phyloP scores from a whole-genome alignment of 1,284 basidiomycete genomes.

The Cryptococcus hybrid region DNA sequence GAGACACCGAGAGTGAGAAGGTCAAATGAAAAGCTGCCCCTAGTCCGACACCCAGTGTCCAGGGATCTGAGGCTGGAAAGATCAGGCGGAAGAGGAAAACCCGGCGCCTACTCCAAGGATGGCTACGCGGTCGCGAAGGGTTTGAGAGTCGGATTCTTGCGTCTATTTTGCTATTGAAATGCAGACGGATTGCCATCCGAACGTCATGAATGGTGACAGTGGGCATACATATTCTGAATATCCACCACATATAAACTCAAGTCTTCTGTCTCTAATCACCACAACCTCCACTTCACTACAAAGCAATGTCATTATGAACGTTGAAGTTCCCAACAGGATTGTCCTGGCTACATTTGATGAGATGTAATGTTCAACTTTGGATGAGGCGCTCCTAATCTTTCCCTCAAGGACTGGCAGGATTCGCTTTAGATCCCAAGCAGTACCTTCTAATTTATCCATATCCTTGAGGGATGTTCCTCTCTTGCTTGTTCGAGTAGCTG shows the following conservation, averaged over 20 bases:
- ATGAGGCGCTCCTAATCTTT: no score
- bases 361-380: no score
- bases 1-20: not conserved
- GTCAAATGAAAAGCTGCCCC: slow-evolving; percentile 29
- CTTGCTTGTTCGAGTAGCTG: slow-evolving; percentile 74
- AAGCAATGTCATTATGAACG: no score
- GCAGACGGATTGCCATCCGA: no score
- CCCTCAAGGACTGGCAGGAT: not conserved
- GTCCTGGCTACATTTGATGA: no score
- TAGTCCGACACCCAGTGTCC: slow-evolving; percentile 41
- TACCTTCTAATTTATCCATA: slow-evolving; percentile 37
- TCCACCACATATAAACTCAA: no score
- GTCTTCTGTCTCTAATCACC: no score
- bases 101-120: slow-evolving; percentile 24
- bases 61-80: slow-evolving; percentile 10
- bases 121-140: slow-evolving; percentile 14
- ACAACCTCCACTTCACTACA: no score
- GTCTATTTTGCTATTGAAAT: no score
- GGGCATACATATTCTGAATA: no score
- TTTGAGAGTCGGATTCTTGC: not conserved
- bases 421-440: slow-evolving; percentile 35
- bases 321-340: no score
- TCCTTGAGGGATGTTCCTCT: slow-evolving; percentile 67
- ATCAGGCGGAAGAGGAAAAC: slow-evolving; percentile 16
- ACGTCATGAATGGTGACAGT: no score